Conservation (phyloP, 345 rosid species). For the Luvunga scandens region DNA sequence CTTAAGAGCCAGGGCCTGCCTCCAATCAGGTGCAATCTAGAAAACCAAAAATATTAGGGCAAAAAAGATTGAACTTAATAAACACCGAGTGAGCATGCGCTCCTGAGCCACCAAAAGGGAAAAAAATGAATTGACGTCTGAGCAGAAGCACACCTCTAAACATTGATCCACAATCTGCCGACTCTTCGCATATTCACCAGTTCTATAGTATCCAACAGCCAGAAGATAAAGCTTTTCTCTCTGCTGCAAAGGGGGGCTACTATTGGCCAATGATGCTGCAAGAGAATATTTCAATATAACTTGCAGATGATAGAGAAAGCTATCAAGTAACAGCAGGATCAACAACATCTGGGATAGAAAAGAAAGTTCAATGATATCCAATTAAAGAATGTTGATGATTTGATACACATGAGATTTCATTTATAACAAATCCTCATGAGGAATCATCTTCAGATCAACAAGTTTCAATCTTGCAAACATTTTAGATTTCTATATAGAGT, state of each 20-base stretch:
- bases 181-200: constrained; percentile 67
- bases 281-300: neutral
- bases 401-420: neutral
- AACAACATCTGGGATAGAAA: neutral
- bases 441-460: neutral
- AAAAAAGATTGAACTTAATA: neutral
- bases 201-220: constrained; percentile 74
- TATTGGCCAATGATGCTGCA: constrained; percentile 61
- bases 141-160: constrained; percentile 48
- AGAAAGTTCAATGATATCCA: neutral
- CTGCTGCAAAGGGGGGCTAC: constrained; percentile 45
- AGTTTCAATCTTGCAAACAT: neutral
- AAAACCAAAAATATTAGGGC: constrained; percentile 7
- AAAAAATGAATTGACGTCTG: neutral
- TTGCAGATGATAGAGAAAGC: neutral
- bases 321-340: constrained; percentile 1
- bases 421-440: neutral
- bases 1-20: constrained; percentile 69
- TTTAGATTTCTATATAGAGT: neutral
- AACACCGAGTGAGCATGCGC: neutral
- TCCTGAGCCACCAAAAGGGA: neutral
- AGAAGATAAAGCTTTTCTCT: constrained; percentile 80
- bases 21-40: constrained; percentile 83
- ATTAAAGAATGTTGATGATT: neutral
- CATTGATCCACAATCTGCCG: constrained; percentile 63